Evolutionary conservation across 1,139 yeast genomes (phyloP).

Genomic region (Candida albicans): DNA sequence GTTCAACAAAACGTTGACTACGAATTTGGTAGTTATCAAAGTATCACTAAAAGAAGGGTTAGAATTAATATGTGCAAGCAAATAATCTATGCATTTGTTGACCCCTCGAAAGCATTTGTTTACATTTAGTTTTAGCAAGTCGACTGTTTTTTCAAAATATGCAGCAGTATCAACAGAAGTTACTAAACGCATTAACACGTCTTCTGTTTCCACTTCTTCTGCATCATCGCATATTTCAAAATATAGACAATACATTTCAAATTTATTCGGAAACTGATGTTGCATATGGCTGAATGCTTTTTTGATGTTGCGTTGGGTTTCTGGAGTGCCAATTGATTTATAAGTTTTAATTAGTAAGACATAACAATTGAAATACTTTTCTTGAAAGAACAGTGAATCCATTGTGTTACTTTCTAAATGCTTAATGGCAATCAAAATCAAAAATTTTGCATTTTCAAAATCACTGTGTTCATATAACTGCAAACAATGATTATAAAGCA

Average conservation of each 20-base stretch:
- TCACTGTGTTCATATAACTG: slow-evolving; percentile 2
- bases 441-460: slow-evolving; percentile 5
- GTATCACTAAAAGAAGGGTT: slow-evolving; percentile 19
- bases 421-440: slow-evolving; percentile 8
- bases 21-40: slow-evolving; percentile 15
- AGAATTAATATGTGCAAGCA: slow-evolving; percentile 20
- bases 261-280: slow-evolving; percentile 7
- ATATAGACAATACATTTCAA: slow-evolving; percentile 12
- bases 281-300: slow-evolving; percentile 8
- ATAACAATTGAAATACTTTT: slow-evolving; percentile 10
- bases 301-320: slow-evolving; percentile 4
- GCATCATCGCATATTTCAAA: slow-evolving; percentile 7
- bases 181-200: slow-evolving; percentile 25
- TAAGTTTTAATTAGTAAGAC: slow-evolving; percentile 11
- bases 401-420: slow-evolving; percentile 8
- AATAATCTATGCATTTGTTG: slow-evolving; percentile 24
- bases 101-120: slow-evolving; percentile 19
- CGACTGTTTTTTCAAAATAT: slow-evolving; percentile 15
- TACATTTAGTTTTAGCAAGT: slow-evolving; percentile 19
- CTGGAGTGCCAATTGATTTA: slow-evolving; percentile 4
- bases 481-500: slow-evolving; percentile 11
- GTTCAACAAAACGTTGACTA: slow-evolving; percentile 7
- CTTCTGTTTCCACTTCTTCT: slow-evolving; percentile 6
- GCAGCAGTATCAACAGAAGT: slow-evolving; percentile 17
- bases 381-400: slow-evolving; percentile 4